phyloP scores from a whole-genome alignment of 2,329 filamentous ascomycete species.

The Xylaria sp. region DNA sequence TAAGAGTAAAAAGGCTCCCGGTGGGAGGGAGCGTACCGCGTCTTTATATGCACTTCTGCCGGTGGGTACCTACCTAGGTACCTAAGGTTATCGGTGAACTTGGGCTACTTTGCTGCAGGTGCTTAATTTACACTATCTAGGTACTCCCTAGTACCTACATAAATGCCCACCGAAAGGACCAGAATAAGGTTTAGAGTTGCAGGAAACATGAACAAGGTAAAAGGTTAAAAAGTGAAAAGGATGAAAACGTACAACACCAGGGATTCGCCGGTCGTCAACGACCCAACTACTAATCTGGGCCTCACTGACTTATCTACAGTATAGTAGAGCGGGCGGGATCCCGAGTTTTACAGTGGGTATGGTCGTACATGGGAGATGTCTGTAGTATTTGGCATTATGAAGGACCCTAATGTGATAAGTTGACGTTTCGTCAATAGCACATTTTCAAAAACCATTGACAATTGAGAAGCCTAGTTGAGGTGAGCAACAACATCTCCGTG shows the following conservation, averaged over 20 bases:
- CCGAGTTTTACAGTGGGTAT: slow-evolving; percentile 15
- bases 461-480: too few relatives aligned
- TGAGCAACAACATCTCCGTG: too few relatives aligned
- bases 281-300: not conserved
- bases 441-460: too few relatives aligned
- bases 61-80: not conserved
- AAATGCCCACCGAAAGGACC: not conserved
- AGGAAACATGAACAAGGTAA: not conserved
- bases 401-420: too few relatives aligned
- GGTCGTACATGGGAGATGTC: slow-evolving; percentile 1
- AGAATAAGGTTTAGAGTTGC: not conserved
- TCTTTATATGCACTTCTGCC: not conserved
- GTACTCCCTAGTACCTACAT: too few relatives aligned
- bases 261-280: not conserved
- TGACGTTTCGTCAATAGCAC: too few relatives aligned
- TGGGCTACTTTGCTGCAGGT: not conserved
- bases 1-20: not conserved
- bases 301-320: not conserved
- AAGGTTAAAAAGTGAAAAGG: too few relatives aligned
- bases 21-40: not conserved
- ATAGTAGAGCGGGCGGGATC: slow-evolving; percentile 1
- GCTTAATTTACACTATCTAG: not conserved
- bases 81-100: not conserved
- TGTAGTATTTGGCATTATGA: too few relatives aligned
- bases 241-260: not conserved